Evolutionary conservation across 1,284 basidiomycete genomes (phyloP).

Genomic region (Apiotrichum domesticum): DNA sequence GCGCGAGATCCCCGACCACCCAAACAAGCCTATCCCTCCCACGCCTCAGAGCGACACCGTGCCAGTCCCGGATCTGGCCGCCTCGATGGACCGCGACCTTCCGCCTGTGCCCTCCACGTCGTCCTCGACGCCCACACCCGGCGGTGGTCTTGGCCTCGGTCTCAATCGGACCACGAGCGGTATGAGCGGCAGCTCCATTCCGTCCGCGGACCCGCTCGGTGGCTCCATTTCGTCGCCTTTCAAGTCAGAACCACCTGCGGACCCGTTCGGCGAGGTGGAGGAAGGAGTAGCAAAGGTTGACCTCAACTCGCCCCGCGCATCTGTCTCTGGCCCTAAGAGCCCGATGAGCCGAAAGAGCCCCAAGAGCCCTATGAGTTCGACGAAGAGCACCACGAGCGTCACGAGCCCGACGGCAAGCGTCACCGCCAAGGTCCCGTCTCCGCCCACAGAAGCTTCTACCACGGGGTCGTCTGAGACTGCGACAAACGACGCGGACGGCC

Average conservation of each 20-base stretch:
- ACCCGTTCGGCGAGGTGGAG: background rate
- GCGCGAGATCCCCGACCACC: conserved; percentile 78
- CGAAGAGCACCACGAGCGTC: background rate
- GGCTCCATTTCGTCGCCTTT: conserved; percentile 3
- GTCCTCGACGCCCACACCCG: background rate
- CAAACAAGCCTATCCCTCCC: conserved; percentile 54
- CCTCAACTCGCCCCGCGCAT: background rate
- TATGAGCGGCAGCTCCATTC: background rate
- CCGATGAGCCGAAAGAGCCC: too few relatives aligned
- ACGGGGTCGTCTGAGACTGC: background rate
- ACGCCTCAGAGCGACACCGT: background rate
- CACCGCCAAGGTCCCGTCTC: background rate
- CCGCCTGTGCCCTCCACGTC: conserved; percentile 10
- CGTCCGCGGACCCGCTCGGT: background rate
- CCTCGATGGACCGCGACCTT: conserved; percentile 13
- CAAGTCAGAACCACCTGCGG: conserved; percentile 3
- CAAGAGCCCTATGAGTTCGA: too few relatives aligned
- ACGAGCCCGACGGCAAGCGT: too few relatives aligned
- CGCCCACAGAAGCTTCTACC: background rate
- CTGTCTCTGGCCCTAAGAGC: too few relatives aligned
- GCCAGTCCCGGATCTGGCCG: background rate
- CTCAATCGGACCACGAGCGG: conserved; percentile 6
- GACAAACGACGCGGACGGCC: background rate
- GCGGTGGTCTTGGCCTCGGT: too few relatives aligned
- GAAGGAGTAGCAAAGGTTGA: background rate